phyloP scores from a whole-genome alignment of 352 stramenopile species.

The Phytopythium delawarense region DNA sequence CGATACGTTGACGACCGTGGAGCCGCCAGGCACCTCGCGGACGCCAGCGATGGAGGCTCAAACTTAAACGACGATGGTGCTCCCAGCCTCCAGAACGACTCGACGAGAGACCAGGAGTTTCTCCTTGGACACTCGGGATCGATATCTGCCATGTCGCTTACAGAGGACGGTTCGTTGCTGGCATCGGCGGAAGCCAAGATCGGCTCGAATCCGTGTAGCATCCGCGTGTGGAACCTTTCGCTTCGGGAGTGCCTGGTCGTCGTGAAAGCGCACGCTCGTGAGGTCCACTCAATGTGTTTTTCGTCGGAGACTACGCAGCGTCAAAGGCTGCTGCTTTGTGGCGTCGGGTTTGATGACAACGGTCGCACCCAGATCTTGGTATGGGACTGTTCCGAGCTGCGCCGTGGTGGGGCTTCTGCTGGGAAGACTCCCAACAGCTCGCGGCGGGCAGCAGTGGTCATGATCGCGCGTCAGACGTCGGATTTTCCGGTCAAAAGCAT shows the following conservation, averaged over 20 bases:
- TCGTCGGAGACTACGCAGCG: conserved; percentile 20
- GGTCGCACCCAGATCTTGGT: conserved; percentile 72
- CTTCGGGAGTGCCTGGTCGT: conserved; percentile 38
- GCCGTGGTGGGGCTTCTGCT: conserved; percentile 3
- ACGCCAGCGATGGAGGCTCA: neutral
- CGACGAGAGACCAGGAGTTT: conserved; percentile 21
- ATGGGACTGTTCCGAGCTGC: conserved; percentile 51
- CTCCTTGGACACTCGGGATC: conserved; percentile 31
- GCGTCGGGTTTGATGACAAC: conserved; percentile 56
- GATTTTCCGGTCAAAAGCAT: conserved; percentile 77
- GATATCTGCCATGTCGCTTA: conserved; percentile 38
- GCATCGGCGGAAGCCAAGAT: conserved; percentile 40
- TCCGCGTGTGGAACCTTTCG: conserved; percentile 56
- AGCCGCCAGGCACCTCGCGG: neutral
- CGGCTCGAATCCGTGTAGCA: conserved; percentile 18
- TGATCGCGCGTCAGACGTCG: conserved; percentile 81
- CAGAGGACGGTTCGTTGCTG: conserved; percentile 33
- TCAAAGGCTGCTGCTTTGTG: conserved; percentile 35
- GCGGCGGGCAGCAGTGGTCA: conserved; percentile 11
- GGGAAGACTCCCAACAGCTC: neutral
- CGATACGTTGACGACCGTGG: conserved; percentile 21
- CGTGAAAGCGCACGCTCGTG: conserved; percentile 42
- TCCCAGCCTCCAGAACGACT: neutral
- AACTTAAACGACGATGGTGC: neutral
- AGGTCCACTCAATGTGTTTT: conserved; percentile 48